Evolutionary conservation across 2,329 filamentous ascomycete species (phyloP).

Genomic region (Exophiala sideris): DNA sequence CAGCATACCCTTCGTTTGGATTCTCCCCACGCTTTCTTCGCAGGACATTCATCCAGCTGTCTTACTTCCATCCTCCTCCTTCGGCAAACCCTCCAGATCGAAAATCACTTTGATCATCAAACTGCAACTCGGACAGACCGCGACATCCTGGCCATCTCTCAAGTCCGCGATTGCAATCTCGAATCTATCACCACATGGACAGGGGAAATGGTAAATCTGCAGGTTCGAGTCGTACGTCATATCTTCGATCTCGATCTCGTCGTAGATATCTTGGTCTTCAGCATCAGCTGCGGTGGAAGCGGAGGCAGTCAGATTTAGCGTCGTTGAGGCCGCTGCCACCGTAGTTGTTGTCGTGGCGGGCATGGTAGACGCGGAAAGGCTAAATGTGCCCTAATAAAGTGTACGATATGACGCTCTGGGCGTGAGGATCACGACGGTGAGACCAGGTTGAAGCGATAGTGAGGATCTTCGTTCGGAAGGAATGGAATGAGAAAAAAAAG

Average conservation of each 20-base stretch:
- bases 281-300: not conserved
- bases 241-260: slow-evolving; percentile 98
- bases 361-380: not conserved
- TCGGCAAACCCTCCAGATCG: slow-evolving; percentile 61
- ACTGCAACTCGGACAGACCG: slow-evolving; percentile 96
- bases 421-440: too few relatives aligned
- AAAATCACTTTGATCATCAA: slow-evolving; percentile 96
- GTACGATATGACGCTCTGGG: too few relatives aligned
- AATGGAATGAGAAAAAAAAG: too few relatives aligned
- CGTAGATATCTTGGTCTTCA: slow-evolving; percentile 74
- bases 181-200: slow-evolving; percentile 95
- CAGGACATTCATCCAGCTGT: not conserved
- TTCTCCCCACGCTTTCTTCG: slow-evolving; percentile 5
- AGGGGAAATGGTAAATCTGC: slow-evolving; percentile 93
- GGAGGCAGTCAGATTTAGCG: slow-evolving; percentile 1
- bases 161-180: slow-evolving; percentile 83
- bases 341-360: slow-evolving; percentile 9
- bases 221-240: slow-evolving; percentile 83
- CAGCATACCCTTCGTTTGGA: not conserved
- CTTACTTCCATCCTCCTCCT: not conserved
- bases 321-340: slow-evolving; percentile 10
- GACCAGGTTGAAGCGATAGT: too few relatives aligned
- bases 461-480: too few relatives aligned
- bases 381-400: too few relatives aligned
- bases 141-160: slow-evolving; percentile 85